A percentile compares a stretch with the other conserved stretches of the same genome.
Evolutionary conservation across 306 rosid species (phyloP).

Genomic region (Rosa chinensis): DNA sequence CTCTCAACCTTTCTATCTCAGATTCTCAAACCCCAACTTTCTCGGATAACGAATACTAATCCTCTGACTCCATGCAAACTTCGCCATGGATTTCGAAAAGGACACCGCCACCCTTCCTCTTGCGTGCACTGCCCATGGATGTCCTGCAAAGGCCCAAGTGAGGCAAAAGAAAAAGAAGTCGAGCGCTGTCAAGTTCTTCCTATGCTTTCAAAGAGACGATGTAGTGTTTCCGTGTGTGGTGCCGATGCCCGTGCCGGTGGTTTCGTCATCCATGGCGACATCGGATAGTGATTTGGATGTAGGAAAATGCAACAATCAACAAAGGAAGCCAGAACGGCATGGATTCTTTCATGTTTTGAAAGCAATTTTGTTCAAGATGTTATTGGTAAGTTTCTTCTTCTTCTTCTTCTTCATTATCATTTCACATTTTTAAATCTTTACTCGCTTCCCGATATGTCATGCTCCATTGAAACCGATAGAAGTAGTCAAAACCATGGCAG

Average conservation of each 20-base stretch:
- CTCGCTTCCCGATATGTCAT: neutral
- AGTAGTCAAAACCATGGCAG: too few relatives aligned
- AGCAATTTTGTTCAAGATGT: conserved; percentile 18
- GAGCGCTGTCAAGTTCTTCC: conserved; percentile 5
- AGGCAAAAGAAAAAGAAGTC: neutral
- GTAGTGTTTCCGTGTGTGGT: neutral
- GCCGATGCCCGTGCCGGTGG: neutral
- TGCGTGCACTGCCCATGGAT: neutral
- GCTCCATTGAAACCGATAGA: too few relatives aligned
- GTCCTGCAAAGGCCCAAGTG: neutral
- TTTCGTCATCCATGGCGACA: neutral
- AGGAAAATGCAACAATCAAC: neutral
- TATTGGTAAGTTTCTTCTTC: neutral
- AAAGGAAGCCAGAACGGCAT: neutral
- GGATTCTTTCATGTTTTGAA: conserved; percentile 21
- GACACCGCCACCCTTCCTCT: neutral
- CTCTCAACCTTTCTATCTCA: neutral
- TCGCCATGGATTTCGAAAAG: neutral
- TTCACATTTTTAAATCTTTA: neutral
- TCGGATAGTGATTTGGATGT: conserved; percentile 3
- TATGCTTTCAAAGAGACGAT: conserved; percentile 21
- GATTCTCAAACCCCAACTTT: conserved; percentile 14
- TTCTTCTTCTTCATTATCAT: neutral
- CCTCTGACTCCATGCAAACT: neutral
- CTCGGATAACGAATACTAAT: conserved; percentile 6